phyloP scores from a whole-genome alignment of 305 asterid species.

The Fraxinus xanthoxyloides region DNA sequence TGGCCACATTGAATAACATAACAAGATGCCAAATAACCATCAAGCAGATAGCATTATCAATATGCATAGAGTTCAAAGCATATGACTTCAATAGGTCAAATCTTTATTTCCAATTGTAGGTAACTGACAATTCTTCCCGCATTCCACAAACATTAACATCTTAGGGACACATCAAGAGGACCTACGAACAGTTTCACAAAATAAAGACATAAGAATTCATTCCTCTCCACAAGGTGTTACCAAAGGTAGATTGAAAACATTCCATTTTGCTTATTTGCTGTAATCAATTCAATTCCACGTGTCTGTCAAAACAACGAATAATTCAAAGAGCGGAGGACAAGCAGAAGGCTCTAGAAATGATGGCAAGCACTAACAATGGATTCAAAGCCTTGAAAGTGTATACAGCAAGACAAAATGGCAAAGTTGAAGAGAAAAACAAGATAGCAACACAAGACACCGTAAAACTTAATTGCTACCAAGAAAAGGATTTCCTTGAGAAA shows the following conservation, averaged over 20 bases:
- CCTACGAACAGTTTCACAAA: neutral
- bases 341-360: neutral
- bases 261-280: neutral
- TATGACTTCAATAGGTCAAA: neutral
- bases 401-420: neutral
- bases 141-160: neutral
- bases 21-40: neutral
- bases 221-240: neutral
- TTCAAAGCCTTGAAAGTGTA: neutral
- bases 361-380: neutral
- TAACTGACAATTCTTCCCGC: conserved; percentile 1
- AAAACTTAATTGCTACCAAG: neutral
- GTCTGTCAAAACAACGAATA: neutral
- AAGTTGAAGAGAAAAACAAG: neutral
- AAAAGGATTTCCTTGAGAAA: neutral
- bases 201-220: neutral
- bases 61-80: neutral
- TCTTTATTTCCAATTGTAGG: neutral
- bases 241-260: neutral
- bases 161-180: neutral
- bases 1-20: neutral
- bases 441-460: neutral
- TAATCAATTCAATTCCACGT: neutral
- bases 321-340: neutral
- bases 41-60: conserved; percentile 6